phyloP scores from a whole-genome alignment of 2,329 filamentous ascomycete genomes.

The Fusarium concolor region DNA sequence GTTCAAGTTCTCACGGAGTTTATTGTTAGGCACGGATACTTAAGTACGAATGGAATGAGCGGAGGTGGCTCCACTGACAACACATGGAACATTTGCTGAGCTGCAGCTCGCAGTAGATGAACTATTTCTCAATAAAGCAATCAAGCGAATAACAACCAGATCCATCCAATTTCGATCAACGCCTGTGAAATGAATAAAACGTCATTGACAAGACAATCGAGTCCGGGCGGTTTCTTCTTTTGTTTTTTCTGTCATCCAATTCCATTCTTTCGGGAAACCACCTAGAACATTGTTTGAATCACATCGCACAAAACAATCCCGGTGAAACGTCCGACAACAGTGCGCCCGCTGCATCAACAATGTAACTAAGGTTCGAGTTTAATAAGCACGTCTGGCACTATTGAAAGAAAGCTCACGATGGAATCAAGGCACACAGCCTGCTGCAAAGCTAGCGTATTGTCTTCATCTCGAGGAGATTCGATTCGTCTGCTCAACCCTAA shows the following conservation, averaged over 20 bases:
- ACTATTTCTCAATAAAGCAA: neutral
- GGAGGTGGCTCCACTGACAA: conserved; percentile 23
- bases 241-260: conserved; percentile 8
- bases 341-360: conserved; percentile 15
- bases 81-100: neutral
- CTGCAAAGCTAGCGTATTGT: conserved; percentile 7
- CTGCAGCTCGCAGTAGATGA: conserved; percentile 8
- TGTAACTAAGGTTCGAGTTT: neutral
- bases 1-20: neutral
- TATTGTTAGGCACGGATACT: too few species aligned
- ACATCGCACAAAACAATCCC: conserved; percentile 5
- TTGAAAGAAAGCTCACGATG: conserved; percentile 1
- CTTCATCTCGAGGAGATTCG: conserved; percentile 20
- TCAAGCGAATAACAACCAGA: neutral
- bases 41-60: neutral
- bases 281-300: conserved; percentile 24
- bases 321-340: conserved; percentile 28
- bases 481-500: conserved; percentile 17
- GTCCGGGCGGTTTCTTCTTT: conserved; percentile 26
- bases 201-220: conserved; percentile 32
- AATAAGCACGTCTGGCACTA: neutral
- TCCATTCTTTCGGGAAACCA: conserved; percentile 27
- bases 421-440: conserved; percentile 23
- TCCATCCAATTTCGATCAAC: conserved; percentile 35
- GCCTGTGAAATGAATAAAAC: conserved; percentile 36